These are phyloP conservation scores for Diaporthe amygdali DNA, from an alignment of 2,329 filamentous ascomycete species.

Conservation along the genomic window DNA sequence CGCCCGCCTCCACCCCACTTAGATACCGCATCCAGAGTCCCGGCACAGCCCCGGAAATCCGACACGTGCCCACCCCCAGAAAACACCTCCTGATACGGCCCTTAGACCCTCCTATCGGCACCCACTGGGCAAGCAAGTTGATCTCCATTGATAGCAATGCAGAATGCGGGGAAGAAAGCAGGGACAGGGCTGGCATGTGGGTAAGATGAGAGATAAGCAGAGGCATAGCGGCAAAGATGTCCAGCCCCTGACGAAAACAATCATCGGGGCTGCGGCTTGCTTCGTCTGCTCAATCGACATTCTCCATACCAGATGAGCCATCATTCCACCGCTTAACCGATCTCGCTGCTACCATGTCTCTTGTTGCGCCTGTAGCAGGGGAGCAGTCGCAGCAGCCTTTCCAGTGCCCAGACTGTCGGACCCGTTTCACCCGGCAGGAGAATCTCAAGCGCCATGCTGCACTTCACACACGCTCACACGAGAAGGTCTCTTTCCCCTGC, in stretches of 20 bases:
- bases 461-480: constrained; percentile 40
- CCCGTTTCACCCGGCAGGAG: constrained; percentile 44
- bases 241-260: neutral
- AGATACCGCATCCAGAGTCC: constrained; percentile 1
- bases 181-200: neutral
- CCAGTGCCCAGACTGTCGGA: constrained; percentile 43
- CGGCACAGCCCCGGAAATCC: neutral
- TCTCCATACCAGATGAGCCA: constrained; percentile 1
- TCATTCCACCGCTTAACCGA: neutral
- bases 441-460: constrained; percentile 48
- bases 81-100: constrained; percentile 7
- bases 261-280: neutral
- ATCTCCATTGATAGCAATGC: neutral
- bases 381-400: constrained; percentile 39
- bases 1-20: neutral
- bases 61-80: neutral
- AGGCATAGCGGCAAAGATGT: neutral
- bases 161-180: constrained; percentile 11
- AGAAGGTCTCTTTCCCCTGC: constrained; percentile 38
- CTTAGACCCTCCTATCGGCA: neutral
- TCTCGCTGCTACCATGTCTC: constrained; percentile 16
- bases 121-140: neutral
- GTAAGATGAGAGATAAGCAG: neutral
- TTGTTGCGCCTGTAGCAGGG: neutral
- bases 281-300: constrained; percentile 6